Conservation (phyloP, 192 early-diverging fungal genomes). For the Linnemannia exigua region DNA sequence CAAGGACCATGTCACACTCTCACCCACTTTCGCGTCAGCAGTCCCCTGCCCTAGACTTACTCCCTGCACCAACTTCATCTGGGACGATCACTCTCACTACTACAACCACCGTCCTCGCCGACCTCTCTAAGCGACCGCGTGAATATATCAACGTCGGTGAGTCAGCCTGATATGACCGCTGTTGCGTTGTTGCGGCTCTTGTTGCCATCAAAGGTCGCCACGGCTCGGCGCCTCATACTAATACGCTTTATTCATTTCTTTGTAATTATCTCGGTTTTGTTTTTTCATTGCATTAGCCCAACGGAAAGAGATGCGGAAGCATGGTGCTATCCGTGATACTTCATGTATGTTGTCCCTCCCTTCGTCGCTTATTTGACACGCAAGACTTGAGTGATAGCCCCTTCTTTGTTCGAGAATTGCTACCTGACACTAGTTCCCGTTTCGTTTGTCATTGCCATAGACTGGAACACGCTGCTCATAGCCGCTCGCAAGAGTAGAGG, state of each 20-base stretch:
- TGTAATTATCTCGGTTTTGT: not conserved
- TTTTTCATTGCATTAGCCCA: conserved; percentile 22
- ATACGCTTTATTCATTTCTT: not conserved
- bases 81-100: conserved; percentile 48
- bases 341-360: conserved; percentile 16
- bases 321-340: conserved; percentile 43
- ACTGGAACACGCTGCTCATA: conserved; percentile 63
- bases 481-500: conserved; percentile 61
- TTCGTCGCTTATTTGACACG: not conserved
- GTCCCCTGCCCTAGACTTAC: conserved; percentile 44
- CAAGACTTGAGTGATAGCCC: too few species aligned
- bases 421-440: not conserved
- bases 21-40: conserved; percentile 44
- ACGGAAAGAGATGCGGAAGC: conserved; percentile 54
- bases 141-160: conserved; percentile 56
- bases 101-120: conserved; percentile 36
- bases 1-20: conserved; percentile 47
- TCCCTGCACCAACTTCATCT: conserved; percentile 33
- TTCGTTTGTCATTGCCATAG: not conserved
- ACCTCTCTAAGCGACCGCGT: conserved; percentile 21
- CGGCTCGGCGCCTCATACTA: not conserved
- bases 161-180: not conserved
- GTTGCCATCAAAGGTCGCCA: not conserved
- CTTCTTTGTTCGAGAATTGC: not conserved
- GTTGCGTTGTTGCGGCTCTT: not conserved